Base-by-base conservation (phyloP, 2,329 filamentous ascomycete species). In the Penicillium sp. region DNA sequence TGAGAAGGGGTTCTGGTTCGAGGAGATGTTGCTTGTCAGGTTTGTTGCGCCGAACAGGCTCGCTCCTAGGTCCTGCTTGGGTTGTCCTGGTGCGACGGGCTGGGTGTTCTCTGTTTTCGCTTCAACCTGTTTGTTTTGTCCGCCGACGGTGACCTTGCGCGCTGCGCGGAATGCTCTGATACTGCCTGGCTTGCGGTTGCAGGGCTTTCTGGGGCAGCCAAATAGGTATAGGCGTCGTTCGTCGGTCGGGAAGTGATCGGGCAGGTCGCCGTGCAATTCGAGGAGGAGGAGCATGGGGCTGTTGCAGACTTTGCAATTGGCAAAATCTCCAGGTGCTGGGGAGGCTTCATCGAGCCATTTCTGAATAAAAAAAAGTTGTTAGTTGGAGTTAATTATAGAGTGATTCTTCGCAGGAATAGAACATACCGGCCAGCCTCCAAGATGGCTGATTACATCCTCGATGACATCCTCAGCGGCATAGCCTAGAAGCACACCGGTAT, bases 211-310 rank as follows among this genome's bases (percentile, higher is more conserved):
- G 58, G 86, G 84, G 74, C 94, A 99, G 19, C 84, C 84, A 73
- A 96, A 92, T 13, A 99, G 81, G 70, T 97, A 97, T 19, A 99
- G 73, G 60, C 93, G 85, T 65, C 94, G 83, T 69, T 97, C 91
- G 75, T 97, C 91, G 55, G 87, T 86, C 2, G 92, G 89, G 69
- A 96, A 97, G 48, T 86, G 83, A 54, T 93, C 89, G 15, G 92
- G 92, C 4, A 97, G 82, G 71, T 97, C 92, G 67, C 86, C 92
- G 75, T 99, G 91, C 29, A 99, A 83, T 75, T 99, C 92, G 46
- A 99, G 83, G 3, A 99, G 84, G 11, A 97, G 82, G 1, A 86
- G 87, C 85, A 97, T 91, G 51, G 91, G 76, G 51, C 87, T 84
- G 64, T 91, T 90, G 84, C 94, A 99, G 63, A 90, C 83, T 75